A percentile compares a stretch with the other conserved stretches of the same genome.
Conservation (phyloP, 2,329 filamentous ascomycete species). For the Rutstroemia sp. region DNA sequence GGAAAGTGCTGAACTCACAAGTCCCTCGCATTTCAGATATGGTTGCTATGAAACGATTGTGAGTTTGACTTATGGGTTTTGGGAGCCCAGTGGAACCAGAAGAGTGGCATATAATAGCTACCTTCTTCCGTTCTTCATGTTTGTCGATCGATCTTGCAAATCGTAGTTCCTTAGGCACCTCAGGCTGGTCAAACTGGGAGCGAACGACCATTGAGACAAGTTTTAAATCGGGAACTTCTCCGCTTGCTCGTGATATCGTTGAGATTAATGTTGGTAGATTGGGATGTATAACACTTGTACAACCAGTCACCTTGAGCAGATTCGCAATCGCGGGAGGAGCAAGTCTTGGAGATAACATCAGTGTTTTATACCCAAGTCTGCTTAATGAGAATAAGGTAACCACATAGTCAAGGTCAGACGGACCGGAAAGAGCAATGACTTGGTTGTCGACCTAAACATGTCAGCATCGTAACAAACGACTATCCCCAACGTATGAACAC, state of each 20-base stretch:
- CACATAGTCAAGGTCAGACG: constrained; percentile 37
- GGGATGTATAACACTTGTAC: constrained; percentile 9
- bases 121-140: neutral
- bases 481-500: neutral
- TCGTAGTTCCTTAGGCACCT: neutral
- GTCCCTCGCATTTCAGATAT: constrained; percentile 17
- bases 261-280: neutral
- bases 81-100: constrained; percentile 50
- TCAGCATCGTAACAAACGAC: neutral
- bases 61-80: constrained; percentile 52
- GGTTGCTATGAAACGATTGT: constrained; percentile 41
- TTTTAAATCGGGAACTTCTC: neutral
- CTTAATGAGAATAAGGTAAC: constrained; percentile 43
- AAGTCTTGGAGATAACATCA: constrained; percentile 47
- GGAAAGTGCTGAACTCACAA: constrained; percentile 46
- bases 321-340: constrained; percentile 40
- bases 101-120: constrained; percentile 19
- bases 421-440: constrained; percentile 22
- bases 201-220: constrained; percentile 3
- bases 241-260: neutral
- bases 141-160: neutral
- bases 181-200: neutral
- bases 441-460: neutral
- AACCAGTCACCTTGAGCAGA: constrained; percentile 35
- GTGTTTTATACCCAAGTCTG: constrained; percentile 43